A percentile compares a stretch with the other conserved stretches of the same genome.
Conservation (phyloP, 805 yeast genomes). For the Jamesozyma spencerorum region DNA sequence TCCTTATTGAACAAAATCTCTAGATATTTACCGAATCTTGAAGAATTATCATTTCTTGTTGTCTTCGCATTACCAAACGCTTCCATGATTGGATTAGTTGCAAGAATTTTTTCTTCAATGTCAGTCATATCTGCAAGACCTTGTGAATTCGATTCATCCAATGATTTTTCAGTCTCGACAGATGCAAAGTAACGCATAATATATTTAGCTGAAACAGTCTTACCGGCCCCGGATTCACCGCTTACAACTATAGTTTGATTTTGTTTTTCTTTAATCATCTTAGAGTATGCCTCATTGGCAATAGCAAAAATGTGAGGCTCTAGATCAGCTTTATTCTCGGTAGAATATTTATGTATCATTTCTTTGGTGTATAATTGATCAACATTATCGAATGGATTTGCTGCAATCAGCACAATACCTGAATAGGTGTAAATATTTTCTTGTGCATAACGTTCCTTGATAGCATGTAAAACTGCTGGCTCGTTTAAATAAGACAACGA, state of each 20-base stretch:
- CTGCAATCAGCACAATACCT: conserved; percentile 93
- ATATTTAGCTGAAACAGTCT: conserved; percentile 93
- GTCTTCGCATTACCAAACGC: conserved; percentile 95
- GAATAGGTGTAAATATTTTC: conserved; percentile 89
- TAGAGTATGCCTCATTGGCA: conserved; percentile 93
- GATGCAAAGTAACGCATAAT: conserved; percentile 97
- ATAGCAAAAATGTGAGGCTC: conserved; percentile 96
- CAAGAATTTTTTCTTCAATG: conserved; percentile 87
- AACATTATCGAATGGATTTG: conserved; percentile 88
- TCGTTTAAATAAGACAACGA: conserved; percentile 86
- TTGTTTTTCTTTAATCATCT: conserved; percentile 75
- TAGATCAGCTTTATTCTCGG: conserved; percentile 75
- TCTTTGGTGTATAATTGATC: conserved; percentile 86
- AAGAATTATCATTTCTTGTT: conserved; percentile 84
- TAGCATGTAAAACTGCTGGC: conserved; percentile 93
- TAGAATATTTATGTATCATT: conserved; percentile 87
- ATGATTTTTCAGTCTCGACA: conserved; percentile 49
- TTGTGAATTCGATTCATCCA: conserved; percentile 14
- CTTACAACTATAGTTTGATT: conserved; percentile 95
- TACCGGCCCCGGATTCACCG: conserved; percentile 99
- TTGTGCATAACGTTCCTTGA: conserved; percentile 77
- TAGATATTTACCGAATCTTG: conserved; percentile 88
- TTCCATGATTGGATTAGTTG: conserved; percentile 89
- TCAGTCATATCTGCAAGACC: conserved; percentile 60
- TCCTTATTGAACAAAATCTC: conserved; percentile 75